Evolutionary conservation across 176 grass and related monocot genomes (phyloP), one percentile per base, ranked within the genome.

Genomic region (Triticum turgidum): DNA sequence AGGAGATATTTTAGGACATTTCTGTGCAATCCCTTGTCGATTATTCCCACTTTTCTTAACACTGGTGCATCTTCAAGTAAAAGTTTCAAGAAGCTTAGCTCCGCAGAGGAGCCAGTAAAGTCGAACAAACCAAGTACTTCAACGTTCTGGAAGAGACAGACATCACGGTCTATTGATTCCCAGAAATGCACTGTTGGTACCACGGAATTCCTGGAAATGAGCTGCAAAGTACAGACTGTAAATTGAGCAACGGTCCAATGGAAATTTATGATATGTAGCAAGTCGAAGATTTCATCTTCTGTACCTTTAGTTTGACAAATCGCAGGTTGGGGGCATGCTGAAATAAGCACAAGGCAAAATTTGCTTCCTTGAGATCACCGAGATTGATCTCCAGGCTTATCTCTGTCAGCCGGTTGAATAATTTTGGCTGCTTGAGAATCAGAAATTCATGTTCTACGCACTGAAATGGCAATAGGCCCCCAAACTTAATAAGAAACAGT

Each of bases 311-410:
- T 45, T 61, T 37, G 21, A 93, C 25, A 71, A 22, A 41, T 82
- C 54, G 52, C 18, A 90, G 47, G 85, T 88, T 88, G 5, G 78
- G 91, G 51, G 78, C 85, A 90, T 83, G 85, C 65, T 83, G 85
- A 75, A 91, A 88, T 69, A 93, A 80, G 61, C 45, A 80, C 61
- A 88, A 45, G 78, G 79, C 82, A 59, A 59, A 61, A n/a, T 61
- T 76, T 69, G 86, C 79, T 41, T 90, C 59, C 9, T 69, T 42
- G 33, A 34, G 39, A 88, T 49, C 35, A 85, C 41, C 45, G 65
- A 88, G 56, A 65, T 83, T 49, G 13, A 87, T 66, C 21, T 69
- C 35, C 79, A 91, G 25, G 72, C 17, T 52, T 47, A 90, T 66
- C 58, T 80, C 73, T 8, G 4, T 86, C 30, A 93, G 83, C 37